Conservation (phyloP, 495 filamentous ascomycete genomes). For the Cenococcum geophilum region DNA sequence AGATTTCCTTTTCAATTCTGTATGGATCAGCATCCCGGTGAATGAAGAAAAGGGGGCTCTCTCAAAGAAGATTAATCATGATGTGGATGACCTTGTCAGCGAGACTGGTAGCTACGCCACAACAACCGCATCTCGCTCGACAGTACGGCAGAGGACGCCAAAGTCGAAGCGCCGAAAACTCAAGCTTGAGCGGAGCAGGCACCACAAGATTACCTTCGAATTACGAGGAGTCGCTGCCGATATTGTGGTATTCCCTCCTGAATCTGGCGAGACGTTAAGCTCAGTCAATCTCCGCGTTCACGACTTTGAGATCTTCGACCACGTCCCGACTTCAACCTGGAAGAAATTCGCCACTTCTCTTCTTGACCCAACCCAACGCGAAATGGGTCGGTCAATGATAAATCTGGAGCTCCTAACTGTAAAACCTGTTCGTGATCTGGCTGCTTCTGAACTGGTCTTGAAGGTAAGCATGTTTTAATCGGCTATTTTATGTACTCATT, state of each 20-base stretch:
- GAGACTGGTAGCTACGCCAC: conserved; percentile 85
- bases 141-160: conserved; percentile 39
- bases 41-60: conserved; percentile 79
- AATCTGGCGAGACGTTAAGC: conserved; percentile 71
- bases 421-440: conserved; percentile 71
- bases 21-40: conserved; percentile 89
- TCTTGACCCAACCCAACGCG: conserved; percentile 74
- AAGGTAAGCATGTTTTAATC: conserved; percentile 46
- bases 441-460: conserved; percentile 84
- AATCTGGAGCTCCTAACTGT: conserved; percentile 85
- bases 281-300: conserved; percentile 75
- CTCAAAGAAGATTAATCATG: conserved; percentile 73
- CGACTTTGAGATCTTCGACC: conserved; percentile 88
- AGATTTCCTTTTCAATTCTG: conserved; percentile 96
- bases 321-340: conserved; percentile 94
- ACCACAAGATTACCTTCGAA: conserved; percentile 94
- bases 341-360: conserved; percentile 96
- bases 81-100: conserved; percentile 77
- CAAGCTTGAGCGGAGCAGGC: conserved; percentile 75
- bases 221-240: conserved; percentile 81
- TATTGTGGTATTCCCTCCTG: conserved; percentile 73
- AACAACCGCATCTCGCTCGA: conserved; percentile 33
- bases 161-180: conserved; percentile 49
- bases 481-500: conserved; percentile 4
- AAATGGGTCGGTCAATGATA: conserved; percentile 80